Percentiles rank a stretch among this genome's conserved stretches.
Evolutionary conservation across 179 eudicot species (phyloP).

Genomic region (Pouteria campechiana): DNA sequence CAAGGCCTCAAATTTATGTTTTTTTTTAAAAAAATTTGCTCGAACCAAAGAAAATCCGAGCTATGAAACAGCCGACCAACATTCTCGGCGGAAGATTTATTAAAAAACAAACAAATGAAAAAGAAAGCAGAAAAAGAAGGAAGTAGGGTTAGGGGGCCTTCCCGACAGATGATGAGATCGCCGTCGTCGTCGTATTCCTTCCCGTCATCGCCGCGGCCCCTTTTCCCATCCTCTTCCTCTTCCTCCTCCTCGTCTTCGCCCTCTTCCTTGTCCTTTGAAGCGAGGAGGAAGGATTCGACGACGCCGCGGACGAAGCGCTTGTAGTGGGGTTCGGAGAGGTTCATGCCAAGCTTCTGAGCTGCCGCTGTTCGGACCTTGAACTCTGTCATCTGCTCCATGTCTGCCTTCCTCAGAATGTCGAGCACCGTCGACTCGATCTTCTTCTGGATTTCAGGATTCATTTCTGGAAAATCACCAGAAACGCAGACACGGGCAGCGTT

Average conservation of each 20-base stretch:
- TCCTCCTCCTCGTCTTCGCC: constrained; percentile 12
- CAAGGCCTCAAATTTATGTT: too few species aligned
- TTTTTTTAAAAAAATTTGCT: constrained; percentile 1
- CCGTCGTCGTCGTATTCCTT: constrained; percentile 82
- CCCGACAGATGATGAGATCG: constrained; percentile 76
- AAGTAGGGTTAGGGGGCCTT: constrained; percentile 10
- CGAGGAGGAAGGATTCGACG: constrained; percentile 53
- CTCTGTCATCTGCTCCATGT: constrained; percentile 72
- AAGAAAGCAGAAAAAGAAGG: not conserved
- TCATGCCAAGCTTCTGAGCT: constrained; percentile 48
- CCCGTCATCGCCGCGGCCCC: constrained; percentile 15
- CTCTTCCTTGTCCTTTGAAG: constrained; percentile 17
- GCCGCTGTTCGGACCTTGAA: constrained; percentile 57
- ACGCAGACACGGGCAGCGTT: too few species aligned
- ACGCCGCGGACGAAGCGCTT: constrained; percentile 59
- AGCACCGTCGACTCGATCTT: constrained; percentile 48
- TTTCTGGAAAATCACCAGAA: too few species aligned
- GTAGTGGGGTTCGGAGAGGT: constrained; percentile 50
- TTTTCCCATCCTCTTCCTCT: constrained; percentile 18
- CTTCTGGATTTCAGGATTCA: constrained; percentile 29
- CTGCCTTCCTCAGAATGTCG: constrained; percentile 44
- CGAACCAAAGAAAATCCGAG: not conserved
- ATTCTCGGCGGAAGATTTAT: too few species aligned
- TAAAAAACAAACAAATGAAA: not conserved
- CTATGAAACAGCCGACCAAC: too few species aligned